Evolutionary conservation across 257 asterid genomes (phyloP), one percentile per base, ranked within the genome.

Genomic region (Scutellaria minor): DNA sequence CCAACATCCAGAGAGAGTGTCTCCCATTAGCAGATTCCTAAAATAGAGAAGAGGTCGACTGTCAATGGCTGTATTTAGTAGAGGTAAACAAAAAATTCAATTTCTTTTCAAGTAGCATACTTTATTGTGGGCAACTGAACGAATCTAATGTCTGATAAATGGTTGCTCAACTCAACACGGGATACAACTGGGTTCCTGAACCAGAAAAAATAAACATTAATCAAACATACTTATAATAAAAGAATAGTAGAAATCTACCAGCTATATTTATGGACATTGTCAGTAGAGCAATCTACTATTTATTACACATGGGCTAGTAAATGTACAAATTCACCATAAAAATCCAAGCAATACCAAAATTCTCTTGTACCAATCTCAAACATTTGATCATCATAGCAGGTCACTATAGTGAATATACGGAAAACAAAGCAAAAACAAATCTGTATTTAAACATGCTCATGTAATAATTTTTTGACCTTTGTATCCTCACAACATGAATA

Each of bases 1-100:
- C 98, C 99, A 95, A 81, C 96, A 91, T 52, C 99, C 99, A 27
- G 95, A 80, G 42, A 92, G 93, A 65, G 93, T 83, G 71, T 90
- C 97, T 56, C 97, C 98, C 15, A 12, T 69, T 40, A 95, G 78
- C 73, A 81, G 79, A 79, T 81, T 87, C 89, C 97, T 92, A 58
- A 51, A 45, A 55, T 44, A 66, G 68, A 59, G 64, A 61, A 64
- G 59, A 64, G 50, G 12, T 65, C 15, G 41, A 66, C 44, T 27
- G 42, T 72, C 59, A 79, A 42, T 73, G 64, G 51, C 67, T 9
- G 53, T 47, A 37, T 8, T 8, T 44, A 62, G 37, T 50, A 14
- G 50, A 44, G 9, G 37, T 2, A 40, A 5, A 44, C 57, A 77
- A 39, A 37, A n/a, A 15, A 9, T 4, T 14, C 37, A 13, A 22